These are phyloP conservation scores for Hirsutella rhossiliensis DNA, from an alignment of 2,329 filamentous ascomycete genomes.

Conservation along the genomic window DNA sequence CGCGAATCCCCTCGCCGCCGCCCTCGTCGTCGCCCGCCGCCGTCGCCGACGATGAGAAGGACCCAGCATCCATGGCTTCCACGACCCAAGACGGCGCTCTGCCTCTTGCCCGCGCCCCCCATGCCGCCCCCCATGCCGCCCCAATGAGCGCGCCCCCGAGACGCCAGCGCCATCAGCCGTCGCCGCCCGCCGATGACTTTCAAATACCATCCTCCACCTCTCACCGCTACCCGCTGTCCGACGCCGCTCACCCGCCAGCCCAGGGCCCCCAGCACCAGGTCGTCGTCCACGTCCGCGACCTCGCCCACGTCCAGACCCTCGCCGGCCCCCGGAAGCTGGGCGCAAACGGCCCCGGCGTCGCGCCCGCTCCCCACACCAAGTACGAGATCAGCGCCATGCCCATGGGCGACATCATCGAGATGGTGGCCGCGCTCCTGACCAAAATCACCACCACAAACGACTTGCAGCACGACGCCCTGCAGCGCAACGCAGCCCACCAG, in stretches of 20 bases:
- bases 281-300: conserved; percentile 70
- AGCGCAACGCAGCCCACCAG: conserved; percentile 53
- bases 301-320: conserved; percentile 84
- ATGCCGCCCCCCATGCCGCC: conserved; percentile 2
- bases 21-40: conserved; percentile 38
- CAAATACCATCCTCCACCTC: conserved; percentile 14
- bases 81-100: conserved; percentile 12
- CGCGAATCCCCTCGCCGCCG: conserved; percentile 37
- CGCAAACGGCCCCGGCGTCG: conserved; percentile 26
- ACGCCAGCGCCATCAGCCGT: conserved; percentile 22
- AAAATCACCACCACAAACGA: conserved; percentile 98
- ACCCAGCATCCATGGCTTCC: conserved; percentile 36
- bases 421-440: conserved; percentile 91
- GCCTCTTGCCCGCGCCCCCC: background rate
- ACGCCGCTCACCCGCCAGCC: background rate
- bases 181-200: conserved; percentile 22
- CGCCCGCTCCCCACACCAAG: conserved; percentile 43
- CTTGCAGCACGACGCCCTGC: conserved; percentile 79
- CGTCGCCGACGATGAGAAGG: conserved; percentile 27
- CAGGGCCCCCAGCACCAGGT: conserved; percentile 20
- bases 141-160: conserved; percentile 8
- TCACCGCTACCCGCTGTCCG: background rate
- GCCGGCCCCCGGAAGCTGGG: conserved; percentile 64
- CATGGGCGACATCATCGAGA: conserved; percentile 93
- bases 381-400: conserved; percentile 98